Evolutionary conservation across 2,329 filamentous ascomycete species (phyloP), one percentile per base, ranked within the genome.

Genomic region (Amauroascus verrucosus): DNA sequence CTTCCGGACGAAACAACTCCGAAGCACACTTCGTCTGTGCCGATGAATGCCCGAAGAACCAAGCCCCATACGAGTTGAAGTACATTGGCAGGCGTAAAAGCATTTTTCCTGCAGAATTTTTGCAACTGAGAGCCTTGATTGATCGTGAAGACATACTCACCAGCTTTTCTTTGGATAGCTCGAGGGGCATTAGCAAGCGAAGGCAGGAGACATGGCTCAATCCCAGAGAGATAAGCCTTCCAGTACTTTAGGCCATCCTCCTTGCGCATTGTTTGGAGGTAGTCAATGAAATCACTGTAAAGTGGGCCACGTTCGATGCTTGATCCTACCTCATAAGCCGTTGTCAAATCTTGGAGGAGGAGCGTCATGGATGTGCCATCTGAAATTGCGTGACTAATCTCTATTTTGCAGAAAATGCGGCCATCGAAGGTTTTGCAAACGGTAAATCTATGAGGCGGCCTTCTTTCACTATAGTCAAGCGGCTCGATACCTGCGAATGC

Each of bases 21-120:
- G 61, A 71, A 74, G 7, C 68, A 54, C 5, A 71, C 65, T 51
- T 72, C 68, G 47, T 70, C 62, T 9, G 64, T 66, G 1, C 62
- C 64, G 13, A 65, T 66, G 48, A 67, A 70, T 5, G 60, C 61
- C 7, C 65, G 62, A 1, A 71, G 56, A 4, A 71, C 58, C 28
- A 72, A 46, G 3, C 63, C 67, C 69, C 68, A 72, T 16, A 70
- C 68, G n/a, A 67, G 73, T 65, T 94, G 87, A 22, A 81, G 76
- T 0, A 86, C 59, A 0, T 84, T 77, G 6, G 62, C 58, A n/a
- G 60, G 60, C 51, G 52, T 63, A 11, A 57, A 28, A 7, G 51
- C 54, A 16, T 57, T 45, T 30, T 43, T 54, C 41, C 48, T 53
- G 38, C 56, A 59, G 35, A 59, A 59, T 13, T 38, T 22, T 16